Base-by-base conservation (phyloP, 345 rosid genomes). In the Microcos paniculata region DNA sequence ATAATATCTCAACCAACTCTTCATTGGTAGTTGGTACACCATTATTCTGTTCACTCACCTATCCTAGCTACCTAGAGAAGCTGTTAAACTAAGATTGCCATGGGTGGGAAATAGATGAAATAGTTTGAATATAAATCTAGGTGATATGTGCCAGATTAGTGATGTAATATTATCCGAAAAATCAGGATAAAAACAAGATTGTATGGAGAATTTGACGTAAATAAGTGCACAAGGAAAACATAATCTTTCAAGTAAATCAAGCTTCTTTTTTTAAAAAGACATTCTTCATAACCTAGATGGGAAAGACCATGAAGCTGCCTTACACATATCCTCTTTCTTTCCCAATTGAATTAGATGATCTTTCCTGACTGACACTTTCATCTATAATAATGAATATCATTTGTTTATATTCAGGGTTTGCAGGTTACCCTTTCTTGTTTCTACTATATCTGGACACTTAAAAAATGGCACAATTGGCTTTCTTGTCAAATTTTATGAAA, bases 91-190 rank as follows among this genome's bases (percentile, higher is more conserved):
- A 16, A n/a, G 16, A 46, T 67, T 26, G 24, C 21, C 24, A 26
- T 46, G 4, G 46, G 71, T 45, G 23, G 53, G 6, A 67, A 67
- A 24, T 6, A 24, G 13, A 67, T 67, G 55, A 16, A 46, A 3
- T 68, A 48, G 40, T 67, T 45, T 68, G 72, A 68, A 38, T 68
- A 8, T 40, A 68, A 46, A 68, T 28, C 11, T 68, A 28, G 3
- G 56, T 26, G 56, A 45, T 67, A 45, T 15, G 2, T 43, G 14
- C 53, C 24, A n/a, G 45, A n/a, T 4, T 38, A 63, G 28, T 63
- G 30, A 38, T 38, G 16, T 63, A 63, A 63, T 38, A 19, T 63
- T 38, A n/a, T 63, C 16, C 28, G 38, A 3, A 38, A 38, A 19
- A 18, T 15, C 18, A 12, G 62, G 2, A 2, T 59, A 15, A 26